Percentiles rank a stretch among this genome's conserved stretches.
phyloP scores from a whole-genome alignment of 176 grass and related monocot species.

The Aegilops tauschii region DNA sequence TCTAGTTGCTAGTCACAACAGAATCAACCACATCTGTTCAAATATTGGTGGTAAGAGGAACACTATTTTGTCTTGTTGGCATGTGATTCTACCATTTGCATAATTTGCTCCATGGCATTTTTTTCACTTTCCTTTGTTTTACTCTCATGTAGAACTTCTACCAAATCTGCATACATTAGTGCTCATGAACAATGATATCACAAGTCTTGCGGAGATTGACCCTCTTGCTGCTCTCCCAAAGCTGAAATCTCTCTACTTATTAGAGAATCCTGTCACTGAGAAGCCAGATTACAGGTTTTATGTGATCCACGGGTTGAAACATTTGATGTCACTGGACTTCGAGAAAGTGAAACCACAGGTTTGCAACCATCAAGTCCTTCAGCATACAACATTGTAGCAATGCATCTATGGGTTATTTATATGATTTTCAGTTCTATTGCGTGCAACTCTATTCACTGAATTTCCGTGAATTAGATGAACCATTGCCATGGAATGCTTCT shows the following conservation, averaged over 20 bases:
- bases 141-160: slow-evolving; percentile 60
- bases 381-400: no score
- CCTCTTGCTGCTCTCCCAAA: slow-evolving; percentile 72
- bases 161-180: slow-evolving; percentile 83
- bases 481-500: no score
- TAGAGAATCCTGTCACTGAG: slow-evolving; percentile 93
- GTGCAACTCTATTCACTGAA: no score
- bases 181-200: slow-evolving; percentile 77
- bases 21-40: slow-evolving; percentile 85
- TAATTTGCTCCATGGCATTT: neutral
- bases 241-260: slow-evolving; percentile 76
- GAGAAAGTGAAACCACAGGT: no score
- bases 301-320: slow-evolving; percentile 87
- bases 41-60: slow-evolving; percentile 70
- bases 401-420: no score
- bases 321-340: slow-evolving; percentile 60
- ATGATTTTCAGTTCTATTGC: no score
- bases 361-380: no score
- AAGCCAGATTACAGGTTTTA: slow-evolving; percentile 82
- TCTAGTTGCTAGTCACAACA: slow-evolving; percentile 87
- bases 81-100: neutral
- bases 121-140: neutral
- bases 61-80: neutral
- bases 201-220: slow-evolving; percentile 84
- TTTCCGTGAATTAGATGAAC: no score